Evolutionary conservation across 192 early-diverging fungal genomes (phyloP).

Genomic region (Linnemannia exigua): DNA sequence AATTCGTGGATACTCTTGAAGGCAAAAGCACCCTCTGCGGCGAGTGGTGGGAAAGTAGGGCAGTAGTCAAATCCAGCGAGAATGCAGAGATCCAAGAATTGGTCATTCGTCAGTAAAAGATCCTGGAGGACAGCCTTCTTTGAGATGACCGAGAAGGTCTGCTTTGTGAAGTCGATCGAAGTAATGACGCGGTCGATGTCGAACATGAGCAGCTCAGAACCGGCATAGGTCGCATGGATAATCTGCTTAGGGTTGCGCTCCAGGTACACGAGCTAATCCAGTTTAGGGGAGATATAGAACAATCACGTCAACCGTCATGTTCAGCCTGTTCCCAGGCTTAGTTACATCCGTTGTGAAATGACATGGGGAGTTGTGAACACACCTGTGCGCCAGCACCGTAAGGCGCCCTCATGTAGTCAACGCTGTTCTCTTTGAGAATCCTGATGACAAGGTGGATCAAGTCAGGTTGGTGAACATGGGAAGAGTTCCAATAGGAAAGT

Average conservation of each 20-base stretch:
- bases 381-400: constrained; percentile 85
- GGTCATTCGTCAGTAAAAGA: constrained; percentile 73
- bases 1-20: constrained; percentile 80
- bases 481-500: constrained; percentile 66
- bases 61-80: constrained; percentile 85
- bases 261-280: constrained; percentile 76
- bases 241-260: constrained; percentile 76
- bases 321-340: neutral
- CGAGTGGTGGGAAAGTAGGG: constrained; percentile 78
- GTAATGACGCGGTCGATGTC: constrained; percentile 82
- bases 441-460: constrained; percentile 76
- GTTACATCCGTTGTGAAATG: neutral
- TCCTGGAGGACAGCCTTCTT: constrained; percentile 73
- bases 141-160: constrained; percentile 72
- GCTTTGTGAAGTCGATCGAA: constrained; percentile 73
- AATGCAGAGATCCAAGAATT: constrained; percentile 85
- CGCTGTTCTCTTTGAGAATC: constrained; percentile 73
- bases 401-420: constrained; percentile 85
- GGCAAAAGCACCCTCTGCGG: constrained; percentile 66
- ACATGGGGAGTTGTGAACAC: neutral
- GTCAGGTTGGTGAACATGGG: constrained; percentile 72
- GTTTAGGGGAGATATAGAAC: neutral
- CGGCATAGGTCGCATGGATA: constrained; percentile 79
- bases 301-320: neutral
- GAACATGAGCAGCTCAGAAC: constrained; percentile 82